phyloP scores from a whole-genome alignment of 495 filamentous ascomycete species.

The Annulohypoxylon bovei region DNA sequence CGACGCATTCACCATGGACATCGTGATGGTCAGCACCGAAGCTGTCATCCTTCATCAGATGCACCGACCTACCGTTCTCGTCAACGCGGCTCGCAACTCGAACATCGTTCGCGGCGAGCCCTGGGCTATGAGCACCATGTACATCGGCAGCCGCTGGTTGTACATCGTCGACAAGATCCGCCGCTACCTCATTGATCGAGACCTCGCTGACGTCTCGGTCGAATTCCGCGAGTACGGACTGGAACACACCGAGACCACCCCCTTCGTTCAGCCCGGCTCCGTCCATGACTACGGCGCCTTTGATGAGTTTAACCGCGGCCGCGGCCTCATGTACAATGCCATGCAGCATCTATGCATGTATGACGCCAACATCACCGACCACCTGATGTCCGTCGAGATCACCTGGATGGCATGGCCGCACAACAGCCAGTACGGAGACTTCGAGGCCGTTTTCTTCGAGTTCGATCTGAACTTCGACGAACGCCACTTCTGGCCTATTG shows the following conservation, averaged over 20 bases:
- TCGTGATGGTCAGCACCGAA: background rate
- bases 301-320: background rate
- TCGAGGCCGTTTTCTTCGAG: background rate
- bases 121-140: background rate
- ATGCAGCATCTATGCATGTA: background rate
- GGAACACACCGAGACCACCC: background rate
- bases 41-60: background rate
- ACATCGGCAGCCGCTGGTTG: constrained; percentile 11
- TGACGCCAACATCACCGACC: background rate
- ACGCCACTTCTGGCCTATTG: background rate
- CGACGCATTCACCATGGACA: background rate
- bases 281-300: background rate
- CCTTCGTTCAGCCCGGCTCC: background rate
- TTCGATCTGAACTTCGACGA: constrained; percentile 3
- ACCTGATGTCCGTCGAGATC: background rate
- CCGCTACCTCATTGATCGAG: background rate
- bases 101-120: background rate
- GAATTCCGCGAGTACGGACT: constrained; percentile 9
- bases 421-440: background rate
- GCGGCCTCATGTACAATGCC: background rate
- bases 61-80: background rate
- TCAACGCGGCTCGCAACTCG: background rate
- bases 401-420: background rate
- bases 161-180: constrained; percentile 9
- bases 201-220: background rate